Percentiles rank a stretch among this genome's conserved stretches.
Evolutionary conservation across 179 eudicot genomes (phyloP).

Genomic region (Beta macrorhiza): DNA sequence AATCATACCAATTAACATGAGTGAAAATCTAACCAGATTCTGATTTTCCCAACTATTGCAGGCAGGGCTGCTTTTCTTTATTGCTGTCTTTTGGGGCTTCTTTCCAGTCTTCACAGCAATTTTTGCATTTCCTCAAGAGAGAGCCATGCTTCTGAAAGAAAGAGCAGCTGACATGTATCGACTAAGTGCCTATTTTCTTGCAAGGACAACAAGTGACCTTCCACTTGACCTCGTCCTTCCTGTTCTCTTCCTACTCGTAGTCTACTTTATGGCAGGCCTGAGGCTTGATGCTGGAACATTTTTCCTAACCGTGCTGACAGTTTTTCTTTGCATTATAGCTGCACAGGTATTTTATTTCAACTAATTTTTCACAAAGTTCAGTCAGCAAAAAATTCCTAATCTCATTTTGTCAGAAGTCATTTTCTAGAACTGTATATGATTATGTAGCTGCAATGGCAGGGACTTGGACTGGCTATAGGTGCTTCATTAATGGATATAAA

Average conservation of each 20-base stretch:
- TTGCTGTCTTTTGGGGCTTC: slow-evolving; percentile 93
- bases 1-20: background rate
- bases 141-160: slow-evolving; percentile 90
- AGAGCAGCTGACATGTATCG: slow-evolving; percentile 94
- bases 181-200: slow-evolving; percentile 89
- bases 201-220: slow-evolving; percentile 85
- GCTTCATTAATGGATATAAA: slow-evolving; percentile 91
- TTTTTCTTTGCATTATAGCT: slow-evolving; percentile 84
- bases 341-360: slow-evolving; percentile 61
- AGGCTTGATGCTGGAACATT: slow-evolving; percentile 53
- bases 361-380: background rate
- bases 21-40: background rate
- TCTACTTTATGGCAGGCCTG: slow-evolving; percentile 94
- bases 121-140: slow-evolving; percentile 94
- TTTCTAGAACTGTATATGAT: slow-evolving; percentile 9
- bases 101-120: slow-evolving; percentile 96
- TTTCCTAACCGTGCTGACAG: slow-evolving; percentile 61
- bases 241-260: slow-evolving; percentile 67
- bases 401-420: background rate
- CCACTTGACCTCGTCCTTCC: slow-evolving; percentile 89
- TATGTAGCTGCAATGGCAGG: slow-evolving; percentile 43
- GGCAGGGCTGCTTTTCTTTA: slow-evolving; percentile 91
- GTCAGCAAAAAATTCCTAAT: background rate
- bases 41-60: slow-evolving; percentile 33
- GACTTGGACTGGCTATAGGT: slow-evolving; percentile 88